A percentile compares a stretch with the other conserved stretches of the same genome.
Evolutionary conservation across 2,329 filamentous ascomycete species (phyloP).

Genomic region (Fusarium anguioides): DNA sequence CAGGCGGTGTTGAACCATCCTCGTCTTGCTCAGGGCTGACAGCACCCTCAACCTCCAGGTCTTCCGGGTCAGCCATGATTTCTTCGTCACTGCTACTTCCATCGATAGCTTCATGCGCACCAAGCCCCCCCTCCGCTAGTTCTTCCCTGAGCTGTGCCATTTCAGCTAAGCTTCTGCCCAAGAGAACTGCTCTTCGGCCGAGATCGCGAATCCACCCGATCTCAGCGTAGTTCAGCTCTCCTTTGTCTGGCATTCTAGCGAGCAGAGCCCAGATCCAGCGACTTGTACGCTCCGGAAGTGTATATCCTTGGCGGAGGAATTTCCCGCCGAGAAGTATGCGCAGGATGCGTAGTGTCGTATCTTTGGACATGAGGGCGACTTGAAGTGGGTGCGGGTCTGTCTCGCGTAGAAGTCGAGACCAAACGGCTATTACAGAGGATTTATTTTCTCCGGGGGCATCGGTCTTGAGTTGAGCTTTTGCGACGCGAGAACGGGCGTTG

Average conservation of each 20-base stretch:
- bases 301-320: conserved; percentile 69
- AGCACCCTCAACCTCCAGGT: conserved; percentile 46
- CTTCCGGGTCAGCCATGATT: conserved; percentile 49
- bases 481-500: conserved; percentile 64
- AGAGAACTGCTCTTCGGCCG: conserved; percentile 77
- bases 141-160: conserved; percentile 61
- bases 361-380: conserved; percentile 73
- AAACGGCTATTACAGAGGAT: conserved; percentile 61
- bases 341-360: conserved; percentile 73
- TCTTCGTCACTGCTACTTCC: conserved; percentile 57
- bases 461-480: conserved; percentile 63
- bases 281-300: conserved; percentile 74
- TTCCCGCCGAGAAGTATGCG: conserved; percentile 73
- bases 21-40: conserved; percentile 33
- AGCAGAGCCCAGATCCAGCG: conserved; percentile 89
- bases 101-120: conserved; percentile 59
- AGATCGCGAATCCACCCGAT: conserved; percentile 82
- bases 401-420: conserved; percentile 63
- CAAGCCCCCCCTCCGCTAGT: conserved; percentile 55
- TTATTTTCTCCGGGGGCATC: conserved; percentile 65
- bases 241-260: conserved; percentile 77
- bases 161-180: conserved; percentile 66
- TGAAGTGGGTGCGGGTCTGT: conserved; percentile 69
- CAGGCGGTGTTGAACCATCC: conserved; percentile 12
- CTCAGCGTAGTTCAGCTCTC: conserved; percentile 79